A percentile compares a stretch with the other conserved stretches of the same genome.
These are phyloP conservation scores for Chenopodium quinoa DNA, from an alignment of 148 eudicot genomes.

Conservation along the genomic window DNA sequence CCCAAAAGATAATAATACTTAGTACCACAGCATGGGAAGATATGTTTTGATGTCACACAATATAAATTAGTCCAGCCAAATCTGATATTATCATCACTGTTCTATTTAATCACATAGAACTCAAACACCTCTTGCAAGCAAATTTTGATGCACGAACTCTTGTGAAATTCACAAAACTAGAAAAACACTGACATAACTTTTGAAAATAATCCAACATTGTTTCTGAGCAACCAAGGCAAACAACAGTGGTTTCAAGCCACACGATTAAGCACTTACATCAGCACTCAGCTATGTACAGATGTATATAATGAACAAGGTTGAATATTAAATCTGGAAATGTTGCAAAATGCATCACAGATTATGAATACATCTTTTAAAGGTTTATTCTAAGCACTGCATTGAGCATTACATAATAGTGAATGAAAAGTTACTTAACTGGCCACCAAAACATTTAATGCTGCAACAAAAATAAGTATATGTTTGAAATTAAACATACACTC, in stretches of 20 bases:
- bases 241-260: background rate
- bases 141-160: background rate
- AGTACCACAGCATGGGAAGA: background rate
- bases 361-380: background rate
- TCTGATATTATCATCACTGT: background rate
- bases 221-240: background rate
- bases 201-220: background rate
- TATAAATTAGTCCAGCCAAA: background rate
- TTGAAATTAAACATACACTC: background rate
- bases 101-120: background rate
- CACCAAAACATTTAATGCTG: background rate
- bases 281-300: background rate
- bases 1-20: no score
- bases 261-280: background rate
- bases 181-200: background rate
- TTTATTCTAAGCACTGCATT: background rate
- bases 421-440: background rate
- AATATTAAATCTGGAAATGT: background rate
- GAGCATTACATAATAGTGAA: background rate
- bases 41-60: no score
- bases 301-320: background rate
- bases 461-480: background rate
- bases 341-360: background rate
- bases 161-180: no score
- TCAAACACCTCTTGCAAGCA: background rate